Evolutionary conservation across 306 rosid species (phyloP).

Genomic region (Cicer chorassanicum): DNA sequence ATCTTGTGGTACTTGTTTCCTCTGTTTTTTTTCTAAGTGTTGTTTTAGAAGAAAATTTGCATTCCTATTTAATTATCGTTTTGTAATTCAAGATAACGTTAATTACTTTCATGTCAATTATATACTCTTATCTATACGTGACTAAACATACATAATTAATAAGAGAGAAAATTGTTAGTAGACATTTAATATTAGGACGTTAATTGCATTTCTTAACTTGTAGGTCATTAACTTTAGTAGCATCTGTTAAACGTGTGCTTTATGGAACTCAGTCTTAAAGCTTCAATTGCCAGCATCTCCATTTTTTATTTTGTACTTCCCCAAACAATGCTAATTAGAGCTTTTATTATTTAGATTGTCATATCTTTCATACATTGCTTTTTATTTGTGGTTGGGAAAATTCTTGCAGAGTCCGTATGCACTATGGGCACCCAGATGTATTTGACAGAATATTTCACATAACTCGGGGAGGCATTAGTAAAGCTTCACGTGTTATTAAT

Average conservation of each 20-base stretch:
- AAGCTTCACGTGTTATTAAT: constrained; percentile 93
- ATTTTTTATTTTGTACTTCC: constrained; percentile 21
- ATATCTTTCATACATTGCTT: not conserved
- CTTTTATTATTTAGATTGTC: constrained; percentile 13
- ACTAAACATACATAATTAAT: not conserved
- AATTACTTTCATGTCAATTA: not conserved
- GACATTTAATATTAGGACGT: not conserved
- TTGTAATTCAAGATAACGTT: not conserved
- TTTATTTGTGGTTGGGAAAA: constrained; percentile 26
- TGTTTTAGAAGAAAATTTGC: not conserved
- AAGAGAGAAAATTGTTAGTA: not conserved
- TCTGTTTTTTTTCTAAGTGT: not conserved
- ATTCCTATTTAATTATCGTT: not conserved
- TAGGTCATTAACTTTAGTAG: not conserved
- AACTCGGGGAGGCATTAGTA: constrained; percentile 97
- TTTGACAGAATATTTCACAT: constrained; percentile 94
- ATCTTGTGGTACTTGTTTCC: too few species aligned
- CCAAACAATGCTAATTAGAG: constrained; percentile 3
- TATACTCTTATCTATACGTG: not conserved
- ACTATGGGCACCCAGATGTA: constrained; percentile 98
- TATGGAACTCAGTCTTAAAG: not conserved
- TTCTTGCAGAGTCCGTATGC: constrained; percentile 94
- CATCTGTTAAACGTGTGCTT: not conserved
- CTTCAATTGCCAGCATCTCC: not conserved
- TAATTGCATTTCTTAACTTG: not conserved